These are phyloP conservation scores for Solanum tarapatanum DNA, from an alignment of 257 asterid species.

Conservation along the genomic window DNA sequence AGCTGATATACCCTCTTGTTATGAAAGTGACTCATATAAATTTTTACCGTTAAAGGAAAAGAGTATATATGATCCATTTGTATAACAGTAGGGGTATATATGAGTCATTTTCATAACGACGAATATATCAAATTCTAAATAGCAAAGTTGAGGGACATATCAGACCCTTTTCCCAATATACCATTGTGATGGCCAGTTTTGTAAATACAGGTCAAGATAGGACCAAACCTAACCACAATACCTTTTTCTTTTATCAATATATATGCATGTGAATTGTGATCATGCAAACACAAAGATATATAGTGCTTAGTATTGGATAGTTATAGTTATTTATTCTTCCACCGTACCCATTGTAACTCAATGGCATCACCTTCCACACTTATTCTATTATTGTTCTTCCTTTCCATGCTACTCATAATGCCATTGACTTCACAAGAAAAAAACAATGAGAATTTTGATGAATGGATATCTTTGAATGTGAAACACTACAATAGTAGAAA, in stretches of 20 bases:
- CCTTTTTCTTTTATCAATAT: neutral
- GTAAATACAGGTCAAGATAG: neutral
- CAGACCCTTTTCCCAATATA: neutral
- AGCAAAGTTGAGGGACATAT: neutral
- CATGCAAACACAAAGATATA: neutral
- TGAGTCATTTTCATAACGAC: too few relatives aligned
- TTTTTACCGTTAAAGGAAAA: too few relatives aligned
- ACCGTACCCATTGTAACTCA: neutral
- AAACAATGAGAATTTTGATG: neutral
- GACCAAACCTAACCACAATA: neutral
- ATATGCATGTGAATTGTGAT: neutral
- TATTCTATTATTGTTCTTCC: neutral
- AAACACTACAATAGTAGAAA: conserved; percentile 12
- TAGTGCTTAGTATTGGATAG: neutral
- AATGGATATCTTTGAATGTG: conserved; percentile 24
- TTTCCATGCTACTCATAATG: neutral
- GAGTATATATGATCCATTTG: too few relatives aligned
- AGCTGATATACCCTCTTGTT: too few relatives aligned
- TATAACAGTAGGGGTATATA: too few relatives aligned
- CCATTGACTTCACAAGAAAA: neutral
- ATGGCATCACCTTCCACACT: neutral
- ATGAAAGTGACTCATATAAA: too few relatives aligned
- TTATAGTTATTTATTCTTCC: neutral
- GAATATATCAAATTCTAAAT: too few relatives aligned
- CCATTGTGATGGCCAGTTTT: neutral